A percentile compares a stretch with the other conserved stretches of the same genome.
Conservation (phyloP, 106 monocot genomes). For the Platanthera guangdongensis region DNA sequence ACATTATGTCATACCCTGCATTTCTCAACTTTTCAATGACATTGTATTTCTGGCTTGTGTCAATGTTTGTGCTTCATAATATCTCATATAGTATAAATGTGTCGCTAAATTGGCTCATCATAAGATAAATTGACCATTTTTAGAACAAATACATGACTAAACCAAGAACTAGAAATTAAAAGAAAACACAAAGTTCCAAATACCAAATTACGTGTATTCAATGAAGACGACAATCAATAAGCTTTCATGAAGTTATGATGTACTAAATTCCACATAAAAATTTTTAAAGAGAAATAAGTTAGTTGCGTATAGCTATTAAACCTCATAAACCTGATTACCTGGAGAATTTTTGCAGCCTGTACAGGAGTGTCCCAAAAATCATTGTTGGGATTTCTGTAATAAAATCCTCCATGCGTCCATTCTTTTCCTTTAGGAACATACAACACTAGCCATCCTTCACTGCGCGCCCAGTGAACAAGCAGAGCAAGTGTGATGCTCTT, state of each 20-base stretch:
- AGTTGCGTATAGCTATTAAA: neutral
- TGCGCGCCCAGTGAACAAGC: slow-evolving; percentile 97
- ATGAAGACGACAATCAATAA: neutral
- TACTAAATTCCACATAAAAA: neutral
- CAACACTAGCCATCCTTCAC: slow-evolving; percentile 92
- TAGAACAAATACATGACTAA: neutral
- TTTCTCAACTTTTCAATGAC: no score
- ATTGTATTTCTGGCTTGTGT: no score
- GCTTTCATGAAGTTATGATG: neutral
- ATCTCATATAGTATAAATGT: neutral
- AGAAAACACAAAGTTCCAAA: neutral
- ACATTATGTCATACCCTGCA: no score
- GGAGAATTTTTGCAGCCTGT: slow-evolving; percentile 59
- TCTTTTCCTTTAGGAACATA: slow-evolving; percentile 94
- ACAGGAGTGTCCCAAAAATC: slow-evolving; percentile 88
- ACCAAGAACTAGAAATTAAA: neutral
- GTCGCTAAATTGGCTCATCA: neutral
- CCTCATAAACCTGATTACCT: slow-evolving; percentile 35
- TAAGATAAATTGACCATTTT: neutral
- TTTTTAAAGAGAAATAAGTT: neutral
- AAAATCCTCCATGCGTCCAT: slow-evolving; percentile 95
- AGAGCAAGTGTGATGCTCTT: slow-evolving; percentile 93
- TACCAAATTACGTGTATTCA: neutral
- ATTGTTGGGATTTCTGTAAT: slow-evolving; percentile 65
- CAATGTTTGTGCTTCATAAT: neutral